Evolutionary conservation across 2,329 filamentous ascomycete species (phyloP), one percentile per base, ranked within the genome.

Genomic region (Thielaviopsis populi): DNA sequence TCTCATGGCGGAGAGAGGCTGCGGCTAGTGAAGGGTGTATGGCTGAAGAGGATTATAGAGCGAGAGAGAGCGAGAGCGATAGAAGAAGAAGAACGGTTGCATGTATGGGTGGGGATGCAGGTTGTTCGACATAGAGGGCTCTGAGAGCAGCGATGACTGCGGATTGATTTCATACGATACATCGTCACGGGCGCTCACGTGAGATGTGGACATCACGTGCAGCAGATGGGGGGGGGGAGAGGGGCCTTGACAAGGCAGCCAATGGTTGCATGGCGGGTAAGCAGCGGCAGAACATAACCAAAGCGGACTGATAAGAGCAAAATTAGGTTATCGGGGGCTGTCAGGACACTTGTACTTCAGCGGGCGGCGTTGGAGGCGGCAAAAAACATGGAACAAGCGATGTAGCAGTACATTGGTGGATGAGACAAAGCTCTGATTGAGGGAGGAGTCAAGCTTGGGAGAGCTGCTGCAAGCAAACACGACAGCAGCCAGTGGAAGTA

Each of bases 1-100:
- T 40, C 63, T 63, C 64, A 66, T 66, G 17, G 27, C 30, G 8
- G 15, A 48, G 10, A 30, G 40, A 46, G 24, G 24, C 22, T 62
- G 17, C 8, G 19, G 40, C 41, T 24, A 5, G 43, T 7, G 30
- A 41, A n/a, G 5, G 27, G 4, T 33, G 24, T 30, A n/a, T 56
- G 15, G 24, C 7, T n/a, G 27, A 11, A 2, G 11, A 17, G 3
- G 50, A 33, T 5, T 5, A 11, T 17, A 30, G 48, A 30, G 11
- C 50, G 30, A 46, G n/a, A 46, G n/a, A n/a, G 7, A 5, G n/a
- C n/a, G n/a, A 10, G 33, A 37, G 33, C 5, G 5, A 3, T 7
- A 33, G 7, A 10, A 37, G 33, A 10, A 37, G 15, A 50, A 50
- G 46, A 13, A 19, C 24, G 24, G 19, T 11, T 11, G 46, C 19